These are phyloP conservation scores for Ascochyta koolunga DNA, from an alignment of 2,329 filamentous ascomycete genomes.

Conservation along the genomic window DNA sequence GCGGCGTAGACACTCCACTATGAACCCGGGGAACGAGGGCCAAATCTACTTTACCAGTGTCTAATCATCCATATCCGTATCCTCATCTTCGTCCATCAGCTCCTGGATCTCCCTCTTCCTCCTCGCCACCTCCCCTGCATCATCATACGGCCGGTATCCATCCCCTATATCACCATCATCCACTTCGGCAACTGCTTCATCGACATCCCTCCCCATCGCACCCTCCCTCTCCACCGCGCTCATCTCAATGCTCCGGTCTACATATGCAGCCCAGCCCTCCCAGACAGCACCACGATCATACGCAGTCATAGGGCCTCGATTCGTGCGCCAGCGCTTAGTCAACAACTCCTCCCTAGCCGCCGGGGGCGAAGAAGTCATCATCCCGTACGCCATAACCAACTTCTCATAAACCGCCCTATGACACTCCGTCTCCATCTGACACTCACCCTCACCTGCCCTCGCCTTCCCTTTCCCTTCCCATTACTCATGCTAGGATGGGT, in stretches of 20 bases:
- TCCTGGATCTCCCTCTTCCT: conserved; percentile 26
- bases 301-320: conserved; percentile 27
- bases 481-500: not conserved
- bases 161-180: conserved; percentile 20
- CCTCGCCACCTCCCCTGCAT: conserved; percentile 15
- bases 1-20: too few relatives aligned
- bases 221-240: conserved; percentile 23
- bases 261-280: conserved; percentile 39
- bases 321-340: conserved; percentile 40
- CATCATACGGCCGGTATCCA: not conserved
- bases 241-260: conserved; percentile 31
- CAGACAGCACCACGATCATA: conserved; percentile 36
- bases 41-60: not conserved
- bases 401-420: conserved; percentile 32
- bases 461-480: not conserved
- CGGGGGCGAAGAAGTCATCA: conserved; percentile 21
- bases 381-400: conserved; percentile 18
- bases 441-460: not conserved
- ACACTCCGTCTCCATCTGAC: not conserved
- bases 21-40: too few relatives aligned
- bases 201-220: not conserved
- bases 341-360: conserved; percentile 29
- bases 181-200: not conserved
- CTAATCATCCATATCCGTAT: conserved; percentile 9
- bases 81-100: conserved; percentile 26